Base-by-base conservation (phyloP, 495 filamentous ascomycete species). In the Podospora pseudopauciseta region DNA sequence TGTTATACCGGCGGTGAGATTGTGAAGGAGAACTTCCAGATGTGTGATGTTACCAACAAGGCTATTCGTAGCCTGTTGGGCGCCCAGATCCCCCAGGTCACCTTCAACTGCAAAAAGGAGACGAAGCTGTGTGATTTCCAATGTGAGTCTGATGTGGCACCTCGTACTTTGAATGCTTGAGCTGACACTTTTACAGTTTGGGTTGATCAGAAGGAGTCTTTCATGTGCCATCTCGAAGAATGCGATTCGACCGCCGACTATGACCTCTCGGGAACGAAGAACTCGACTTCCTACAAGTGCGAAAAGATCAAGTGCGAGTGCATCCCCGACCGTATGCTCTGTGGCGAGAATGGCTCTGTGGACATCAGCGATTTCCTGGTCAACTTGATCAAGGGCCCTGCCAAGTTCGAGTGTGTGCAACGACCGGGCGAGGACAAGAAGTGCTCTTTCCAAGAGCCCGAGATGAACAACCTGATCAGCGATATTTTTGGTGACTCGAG, bases 31-130 rank as follows among this genome's bases (percentile, higher is more conserved):
- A 99, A 98, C 77, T 93, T 91, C 77, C 96, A 98, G 82, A 94
- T 97, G 87, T 99, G 95, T 77, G 92, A 96, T 82, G 94, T 99
- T 70, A 98, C 94, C 58, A 99, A 98, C 81, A 77, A 74, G 69
- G 95, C 96, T 80, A 99, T 99, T 74, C 78, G 95, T 32, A 88
- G 94, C 65, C 88, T 94, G 79, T 83, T 99, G 55, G 90, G 93
- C 73, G 88, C 88, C 39, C 84, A 89, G 74, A 91, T 91, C 55
- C 94, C 95, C 0, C 92, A 99, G 76, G 94, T 94, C 60, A 98
- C 95, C 2, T 98, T 99, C 75, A 90, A 89, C 44, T 99, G 95
- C 76, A 85, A 93, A 71, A 89, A 84, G n/a, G 85, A 89, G 54
- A 80, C 84, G 18, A 76, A 85, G 1, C 85, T 90, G 13, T 97